phyloP scores from a whole-genome alignment of 2,329 filamentous ascomycete genomes.

The Claviceps sp. region DNA sequence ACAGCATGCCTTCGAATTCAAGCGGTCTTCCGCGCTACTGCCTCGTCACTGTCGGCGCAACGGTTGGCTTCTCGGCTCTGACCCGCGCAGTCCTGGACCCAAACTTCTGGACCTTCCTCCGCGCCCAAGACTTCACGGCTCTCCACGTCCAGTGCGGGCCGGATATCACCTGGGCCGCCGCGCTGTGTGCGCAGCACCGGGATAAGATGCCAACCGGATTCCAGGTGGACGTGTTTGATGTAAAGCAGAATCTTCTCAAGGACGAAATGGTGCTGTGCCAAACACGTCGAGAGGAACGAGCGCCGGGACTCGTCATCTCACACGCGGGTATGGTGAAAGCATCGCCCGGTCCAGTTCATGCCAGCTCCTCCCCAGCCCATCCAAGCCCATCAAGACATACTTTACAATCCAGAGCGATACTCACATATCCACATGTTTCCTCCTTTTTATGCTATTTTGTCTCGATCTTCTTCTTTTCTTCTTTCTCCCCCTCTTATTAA shows the following conservation, averaged over 20 bases:
- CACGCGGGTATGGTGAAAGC: constrained; percentile 56
- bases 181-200: constrained; percentile 9
- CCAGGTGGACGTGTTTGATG: constrained; percentile 18
- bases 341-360: neutral
- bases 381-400: too few species aligned
- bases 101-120: constrained; percentile 49
- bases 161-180: constrained; percentile 32
- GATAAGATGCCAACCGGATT: constrained; percentile 15
- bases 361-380: too few species aligned
- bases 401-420: too few species aligned
- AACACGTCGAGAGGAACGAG: constrained; percentile 28
- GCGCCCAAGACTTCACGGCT: constrained; percentile 48
- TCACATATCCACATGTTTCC: too few species aligned
- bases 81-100: constrained; percentile 50
- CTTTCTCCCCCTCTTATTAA: neutral
- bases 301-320: constrained; percentile 64
- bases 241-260: constrained; percentile 19
- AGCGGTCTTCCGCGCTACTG: constrained; percentile 30
- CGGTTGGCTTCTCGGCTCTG: constrained; percentile 65
- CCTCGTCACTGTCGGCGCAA: constrained; percentile 87
- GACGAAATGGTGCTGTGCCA: constrained; percentile 43
- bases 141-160: constrained; percentile 72
- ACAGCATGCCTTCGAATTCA: constrained; percentile 3
- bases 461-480: neutral
- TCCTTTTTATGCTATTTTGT: neutral